Base-by-base conservation (phyloP, 768 basidiomycete genomes). In the Trametes coccinea region DNA sequence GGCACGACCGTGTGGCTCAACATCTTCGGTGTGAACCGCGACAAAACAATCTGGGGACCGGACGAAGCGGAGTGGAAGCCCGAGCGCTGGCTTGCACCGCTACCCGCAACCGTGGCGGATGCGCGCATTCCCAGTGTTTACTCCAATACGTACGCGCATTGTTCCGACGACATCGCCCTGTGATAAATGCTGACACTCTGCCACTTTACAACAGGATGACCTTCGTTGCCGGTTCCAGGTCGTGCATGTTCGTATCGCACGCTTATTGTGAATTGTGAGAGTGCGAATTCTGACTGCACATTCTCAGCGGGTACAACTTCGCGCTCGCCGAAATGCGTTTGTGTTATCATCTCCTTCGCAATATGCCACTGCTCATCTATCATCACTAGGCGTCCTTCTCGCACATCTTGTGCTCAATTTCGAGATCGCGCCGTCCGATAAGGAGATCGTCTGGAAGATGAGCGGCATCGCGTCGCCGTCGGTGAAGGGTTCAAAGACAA, bases 391-490 rank as follows among this genome's bases (percentile, higher is more conserved):
- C n/a, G 53, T 61, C 46, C 34, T 47, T 3, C 39, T 61, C 4
- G 46, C 53, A 13, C 53, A 61, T 11, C 49, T 61, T 8, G 43
- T 56, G 9, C 43, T 53, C 17, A 50, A 41, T 4, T 60, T 60
- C 51, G 51, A 46, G 51, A 40, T 61, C 30, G 53, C 60, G 2
- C 54, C 54, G 14, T 54, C 46, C 17, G 46, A 50, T n/a, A 56
- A 54, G 47, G 60, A 61, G 39, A 43, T 61, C n/a, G 29, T 61
- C 47, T 61, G 60, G 53, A 61, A 53, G 30, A 48, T 61, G 53
- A 53, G 53, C 33, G 60, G 60, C 16, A 53, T 61, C 46, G 54
- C 47, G 22, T 61, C 53, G 30, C 60, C 60, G 7, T 41, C 54
- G 3, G 53, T 55, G 8, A 56, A 51, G n/a, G 54, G 53, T 45